Evolutionary conservation across 306 rosid genomes (phyloP), one percentile per base, ranked within the genome.

Genomic region (Ammopiptanthus mongolicus): DNA sequence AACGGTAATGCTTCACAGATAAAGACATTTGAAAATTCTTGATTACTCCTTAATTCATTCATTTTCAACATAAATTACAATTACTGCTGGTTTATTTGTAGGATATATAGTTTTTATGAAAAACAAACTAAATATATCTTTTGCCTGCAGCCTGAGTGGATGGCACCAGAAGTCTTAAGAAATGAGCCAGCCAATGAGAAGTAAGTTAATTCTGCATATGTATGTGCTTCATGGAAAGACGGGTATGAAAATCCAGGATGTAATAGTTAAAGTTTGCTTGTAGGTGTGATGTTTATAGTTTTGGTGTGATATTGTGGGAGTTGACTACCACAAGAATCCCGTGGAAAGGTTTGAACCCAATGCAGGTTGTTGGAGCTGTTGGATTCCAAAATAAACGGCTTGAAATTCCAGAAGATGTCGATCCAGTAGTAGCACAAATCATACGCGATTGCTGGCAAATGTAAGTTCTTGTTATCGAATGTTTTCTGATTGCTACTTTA

Each of bases 291-390:
- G 96, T 96, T 58, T 96, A 96, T 81, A 96, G 99, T 79, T 96
- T 96, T 80, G 99, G 99, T 36, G 97, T 96, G 79, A 96, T 96
- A 79, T 80, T 96, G 77, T 96, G 99, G 99, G 99, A 96, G 84
- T 81, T 96, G 85, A 69, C 88, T 47, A 92, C 97, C 34, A 67
- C 81, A 58, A 72, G 53, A 52, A 82, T 96, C 79, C 99, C 99
- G 25, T 96, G 99, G 99, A 87, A 85, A 69, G 98, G 99, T 53
- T 84, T 96, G 93, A 96, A 96, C 85, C 99, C 99, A 36, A 96
- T 96, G 99, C 99, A 96, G 90, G 99, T 96, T 75, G 99, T 96
- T 65, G 99, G 99, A 84, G 99, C 99, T 70, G 99, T 96, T 73
- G 99, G 99, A 37, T 96, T 96, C 84, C 99, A 96, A 77, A 88